Conservation (phyloP, 768 basidiomycete species). For the Psilocybe tampanensis region DNA sequence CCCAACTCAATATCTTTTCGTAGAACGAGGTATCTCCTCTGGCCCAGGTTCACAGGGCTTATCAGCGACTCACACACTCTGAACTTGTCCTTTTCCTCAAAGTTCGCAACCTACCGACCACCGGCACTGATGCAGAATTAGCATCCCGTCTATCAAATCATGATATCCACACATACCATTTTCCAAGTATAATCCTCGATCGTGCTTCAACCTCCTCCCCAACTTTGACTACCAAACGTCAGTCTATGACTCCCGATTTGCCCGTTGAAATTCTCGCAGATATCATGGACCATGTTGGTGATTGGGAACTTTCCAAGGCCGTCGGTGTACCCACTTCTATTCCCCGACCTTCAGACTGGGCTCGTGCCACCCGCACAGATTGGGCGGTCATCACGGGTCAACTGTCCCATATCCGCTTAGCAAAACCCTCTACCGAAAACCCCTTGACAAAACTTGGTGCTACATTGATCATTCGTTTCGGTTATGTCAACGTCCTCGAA, state of each 20-base stretch:
- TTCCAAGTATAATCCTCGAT: conserved; percentile 39
- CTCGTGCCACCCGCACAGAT: conserved; percentile 68
- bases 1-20: conserved; percentile 4
- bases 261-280: conserved; percentile 78
- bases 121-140: conserved; percentile 65
- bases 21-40: conserved; percentile 39
- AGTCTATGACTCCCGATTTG: conserved; percentile 54
- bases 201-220: conserved; percentile 31
- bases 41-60: conserved; percentile 65
- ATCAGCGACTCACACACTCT: conserved; percentile 63
- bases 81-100: conserved; percentile 79
- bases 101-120: conserved; percentile 67
- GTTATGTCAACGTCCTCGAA: conserved; percentile 74
- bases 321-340: conserved; percentile 75
- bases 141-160: conserved; percentile 73
- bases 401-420: conserved; percentile 59
- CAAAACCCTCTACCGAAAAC: conserved; percentile 51
- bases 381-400: conserved; percentile 70
- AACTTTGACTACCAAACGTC: conserved; percentile 29
- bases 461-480: conserved; percentile 67
- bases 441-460: conserved; percentile 75
- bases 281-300: conserved; percentile 76
- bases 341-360: conserved; percentile 69
- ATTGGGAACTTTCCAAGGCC: conserved; percentile 84
- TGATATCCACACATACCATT: conserved; percentile 74